Percentiles rank a stretch among this genome's conserved stretches.
Conservation (phyloP, 768 basidiomycete species). For the Scleroderma bovista region DNA sequence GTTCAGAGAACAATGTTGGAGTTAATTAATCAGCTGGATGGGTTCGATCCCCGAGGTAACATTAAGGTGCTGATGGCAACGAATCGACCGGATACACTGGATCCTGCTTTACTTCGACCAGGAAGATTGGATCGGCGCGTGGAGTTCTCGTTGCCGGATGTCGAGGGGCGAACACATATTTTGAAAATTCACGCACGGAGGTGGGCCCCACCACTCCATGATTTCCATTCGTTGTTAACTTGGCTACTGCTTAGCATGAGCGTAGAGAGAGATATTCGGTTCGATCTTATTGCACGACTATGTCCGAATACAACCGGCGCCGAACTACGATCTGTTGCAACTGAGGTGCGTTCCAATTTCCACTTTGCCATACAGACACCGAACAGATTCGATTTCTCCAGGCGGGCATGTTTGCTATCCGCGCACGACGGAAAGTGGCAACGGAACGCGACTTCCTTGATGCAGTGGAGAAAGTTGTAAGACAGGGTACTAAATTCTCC, state of each 20-base stretch:
- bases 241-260: constrained; percentile 66
- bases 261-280: constrained; percentile 94
- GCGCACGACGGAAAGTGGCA: constrained; percentile 92
- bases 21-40: constrained; percentile 96
- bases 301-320: constrained; percentile 99
- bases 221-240: not conserved
- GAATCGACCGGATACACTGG: constrained; percentile 97
- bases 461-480: constrained; percentile 96
- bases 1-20: constrained; percentile 99
- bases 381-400: constrained; percentile 48
- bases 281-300: constrained; percentile 92
- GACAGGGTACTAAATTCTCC: constrained; percentile 97
- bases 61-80: constrained; percentile 99
- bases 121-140: constrained; percentile 96
- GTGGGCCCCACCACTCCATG: constrained; percentile 34
- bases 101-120: constrained; percentile 92
- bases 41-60: constrained; percentile 98
- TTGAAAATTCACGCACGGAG: constrained; percentile 94
- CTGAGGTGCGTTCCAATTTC: constrained; percentile 55
- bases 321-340: constrained; percentile 95
- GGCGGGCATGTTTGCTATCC: constrained; percentile 99
- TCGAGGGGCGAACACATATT: constrained; percentile 95
- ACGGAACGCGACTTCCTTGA: constrained; percentile 97
- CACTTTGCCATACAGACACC: constrained; percentile 79
- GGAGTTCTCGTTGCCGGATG: constrained; percentile 92